Evolutionary conservation across 2,329 filamentous ascomycete species (phyloP).

Genomic region (Botrytis galanthina): DNA sequence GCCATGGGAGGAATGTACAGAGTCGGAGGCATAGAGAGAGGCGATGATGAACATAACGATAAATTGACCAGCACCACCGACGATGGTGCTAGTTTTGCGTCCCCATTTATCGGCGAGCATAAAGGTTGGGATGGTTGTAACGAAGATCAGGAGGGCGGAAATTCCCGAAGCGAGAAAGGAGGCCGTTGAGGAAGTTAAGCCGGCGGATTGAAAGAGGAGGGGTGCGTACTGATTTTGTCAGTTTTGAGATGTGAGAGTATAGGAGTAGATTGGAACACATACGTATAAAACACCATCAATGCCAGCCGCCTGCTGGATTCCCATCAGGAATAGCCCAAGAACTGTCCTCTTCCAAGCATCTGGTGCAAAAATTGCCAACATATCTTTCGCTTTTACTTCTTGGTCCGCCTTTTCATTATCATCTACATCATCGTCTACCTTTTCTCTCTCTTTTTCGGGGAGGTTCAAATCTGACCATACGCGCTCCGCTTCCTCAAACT

Average conservation of each 20-base stretch:
- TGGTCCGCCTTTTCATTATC: constrained; percentile 20
- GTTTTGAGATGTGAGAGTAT: neutral
- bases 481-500: constrained; percentile 45
- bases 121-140: constrained; percentile 55
- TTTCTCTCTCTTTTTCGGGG: constrained; percentile 31
- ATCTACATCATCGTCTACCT: constrained; percentile 23
- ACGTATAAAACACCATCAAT: constrained; percentile 63
- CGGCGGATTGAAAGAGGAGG: constrained; percentile 57
- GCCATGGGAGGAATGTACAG: constrained; percentile 42
- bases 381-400: constrained; percentile 24
- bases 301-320: constrained; percentile 58
- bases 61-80: constrained; percentile 51
- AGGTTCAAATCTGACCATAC: constrained; percentile 39
- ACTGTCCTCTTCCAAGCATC: constrained; percentile 48
- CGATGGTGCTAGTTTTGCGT: constrained; percentile 52
- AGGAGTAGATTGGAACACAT: constrained; percentile 31
- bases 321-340: constrained; percentile 56
- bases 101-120: constrained; percentile 58
- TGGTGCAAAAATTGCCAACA: constrained; percentile 39
- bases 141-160: constrained; percentile 57
- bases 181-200: constrained; percentile 51
- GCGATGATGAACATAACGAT: constrained; percentile 55
- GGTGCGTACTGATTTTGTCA: constrained; percentile 53
- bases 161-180: constrained; percentile 61
- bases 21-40: constrained; percentile 49